Base-by-base conservation (phyloP, 805 yeast genomes). In the Metschnikowia santaceciliae region DNA sequence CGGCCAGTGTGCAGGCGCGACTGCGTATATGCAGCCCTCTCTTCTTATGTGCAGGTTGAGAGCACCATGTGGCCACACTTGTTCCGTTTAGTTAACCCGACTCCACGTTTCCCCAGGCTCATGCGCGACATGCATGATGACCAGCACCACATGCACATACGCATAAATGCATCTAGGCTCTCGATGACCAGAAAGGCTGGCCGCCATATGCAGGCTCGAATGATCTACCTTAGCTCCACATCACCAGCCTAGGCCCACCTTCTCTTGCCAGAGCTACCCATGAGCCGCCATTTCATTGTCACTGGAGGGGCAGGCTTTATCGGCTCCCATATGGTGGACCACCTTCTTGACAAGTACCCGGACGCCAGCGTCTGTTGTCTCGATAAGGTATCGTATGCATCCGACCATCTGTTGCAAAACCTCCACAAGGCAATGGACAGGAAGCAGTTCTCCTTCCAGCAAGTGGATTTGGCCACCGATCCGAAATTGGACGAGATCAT, bases 221-320 rank as follows among this genome's bases (percentile, higher is more conserved):
- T 32, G 23, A 32, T 40, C 33, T 26, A 10, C 22, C 4, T 6
- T 11, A 15, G 4, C 43, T 26, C 22, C 8, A 14, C 13, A 3
- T 23, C 14, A 8, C 26, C 5, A 13, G 17, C 17, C 8, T n/a
- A 10, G 7, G n/a, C 0, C 11, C 10, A 5, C 11, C 11, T 13
- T 7, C 17, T 32, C 35, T 15, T 15, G 6, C 10, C 26, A 30
- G 23, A 30, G 22, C 35, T 17, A 6, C 15, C 30, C 33, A 30
- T 32, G 33, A 17, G 37, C 8, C 46, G 22, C 19, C 55, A 49
- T 35, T 55, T 78, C 10, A 62, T 80, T 32, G 75, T 80, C 4
- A 75, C 84, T 6, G 84, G 84, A 6, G 84, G 83, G 1, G 80
- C 80, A 5, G 85, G 85, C 1, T 80, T 80, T 53, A 74, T 80